A percentile compares a stretch with the other conserved stretches of the same genome.
phyloP scores from a whole-genome alignment of 768 basidiomycete genomes.

The Rhodotorula graminis region DNA sequence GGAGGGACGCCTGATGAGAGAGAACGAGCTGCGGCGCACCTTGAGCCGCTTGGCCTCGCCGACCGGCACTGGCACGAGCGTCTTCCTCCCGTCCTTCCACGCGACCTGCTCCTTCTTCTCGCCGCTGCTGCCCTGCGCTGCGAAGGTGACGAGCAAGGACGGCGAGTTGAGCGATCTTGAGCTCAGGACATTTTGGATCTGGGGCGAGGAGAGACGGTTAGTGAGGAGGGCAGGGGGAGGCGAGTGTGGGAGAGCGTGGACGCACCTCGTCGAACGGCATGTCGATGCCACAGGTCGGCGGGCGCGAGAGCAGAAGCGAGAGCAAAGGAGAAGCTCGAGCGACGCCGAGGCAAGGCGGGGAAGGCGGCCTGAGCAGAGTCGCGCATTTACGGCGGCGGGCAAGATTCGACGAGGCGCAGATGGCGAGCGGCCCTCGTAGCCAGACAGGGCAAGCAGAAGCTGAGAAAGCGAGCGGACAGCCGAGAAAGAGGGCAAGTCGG shows the following conservation, averaged over 20 bases:
- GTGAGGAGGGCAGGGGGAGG: not conserved
- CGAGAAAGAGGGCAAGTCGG: too few species aligned
- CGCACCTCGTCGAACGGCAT: not conserved
- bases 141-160: too few species aligned
- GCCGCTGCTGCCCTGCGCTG: too few species aligned
- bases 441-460: too few species aligned
- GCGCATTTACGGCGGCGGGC: too few species aligned
- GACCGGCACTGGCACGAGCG: not conserved
- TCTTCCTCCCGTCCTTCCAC: constrained; percentile 1
- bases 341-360: not conserved
- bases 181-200: not conserved
- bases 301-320: not conserved
- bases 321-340: not conserved
- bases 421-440: too few species aligned
- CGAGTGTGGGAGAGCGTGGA: too few species aligned
- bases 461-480: too few species aligned
- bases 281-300: too few species aligned
- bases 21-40: not conserved
- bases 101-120: not conserved
- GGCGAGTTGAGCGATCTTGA: not conserved
- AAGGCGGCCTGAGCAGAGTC: too few species aligned
- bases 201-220: not conserved
- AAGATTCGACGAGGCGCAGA: too few species aligned
- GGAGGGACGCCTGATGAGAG: too few species aligned
- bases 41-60: not conserved